These are phyloP conservation scores for Misopates orontium DNA, from an alignment of 257 asterid genomes.

Conservation along the genomic window DNA sequence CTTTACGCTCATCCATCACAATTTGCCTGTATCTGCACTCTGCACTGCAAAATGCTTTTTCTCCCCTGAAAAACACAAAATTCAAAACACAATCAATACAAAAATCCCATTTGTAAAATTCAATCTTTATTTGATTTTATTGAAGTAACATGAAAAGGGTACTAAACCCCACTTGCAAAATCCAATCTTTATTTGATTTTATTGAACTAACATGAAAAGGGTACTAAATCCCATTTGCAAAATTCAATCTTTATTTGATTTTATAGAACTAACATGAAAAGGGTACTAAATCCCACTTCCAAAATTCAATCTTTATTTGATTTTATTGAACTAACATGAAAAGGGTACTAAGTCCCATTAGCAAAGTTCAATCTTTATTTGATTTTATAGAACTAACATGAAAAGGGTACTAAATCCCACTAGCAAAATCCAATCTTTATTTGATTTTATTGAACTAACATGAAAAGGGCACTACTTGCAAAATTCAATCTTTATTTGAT, in stretches of 20 bases:
- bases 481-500: not conserved
- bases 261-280: too few species aligned
- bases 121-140: not conserved
- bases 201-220: not conserved
- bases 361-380: not conserved
- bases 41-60: slow-evolving; percentile 76
- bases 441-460: not conserved
- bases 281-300: not conserved
- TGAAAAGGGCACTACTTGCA: not conserved
- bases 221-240: not conserved
- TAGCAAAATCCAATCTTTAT: not conserved
- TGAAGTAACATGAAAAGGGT: not conserved
- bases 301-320: not conserved
- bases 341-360: not conserved
- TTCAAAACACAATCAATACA: not conserved
- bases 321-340: not conserved
- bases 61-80: slow-evolving; percentile 56
- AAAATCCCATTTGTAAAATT: not conserved
- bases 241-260: not conserved
- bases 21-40: slow-evolving; percentile 77
- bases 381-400: not conserved
- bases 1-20: slow-evolving; percentile 60
- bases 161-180: not conserved
- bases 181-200: not conserved
- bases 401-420: not conserved